A percentile compares a stretch with the other conserved stretches of the same genome.
These are phyloP conservation scores for Wallacemonas sp. DNA, from an alignment of 208 protist genomes.

Conservation along the genomic window DNA sequence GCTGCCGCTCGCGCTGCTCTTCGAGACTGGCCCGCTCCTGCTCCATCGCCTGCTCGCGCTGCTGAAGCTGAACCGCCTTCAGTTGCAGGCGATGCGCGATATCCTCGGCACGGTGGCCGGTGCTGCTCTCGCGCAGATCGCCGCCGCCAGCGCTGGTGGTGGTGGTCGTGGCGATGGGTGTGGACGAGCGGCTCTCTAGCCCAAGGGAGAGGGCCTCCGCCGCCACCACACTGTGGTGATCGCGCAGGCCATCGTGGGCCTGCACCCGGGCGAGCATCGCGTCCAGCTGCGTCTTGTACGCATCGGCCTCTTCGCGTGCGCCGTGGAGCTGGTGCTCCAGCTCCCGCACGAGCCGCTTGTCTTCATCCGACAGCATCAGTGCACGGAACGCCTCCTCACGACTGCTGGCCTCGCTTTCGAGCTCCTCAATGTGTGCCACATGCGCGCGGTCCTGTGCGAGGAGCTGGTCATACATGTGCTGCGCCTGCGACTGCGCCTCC, in stretches of 20 bases:
- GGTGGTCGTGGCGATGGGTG: too few relatives aligned
- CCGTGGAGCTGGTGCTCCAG: conserved; percentile 51
- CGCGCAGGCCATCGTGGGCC: too few relatives aligned
- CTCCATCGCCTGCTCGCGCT: neutral
- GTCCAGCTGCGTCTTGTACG: conserved; percentile 35
- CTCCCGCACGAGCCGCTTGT: conserved; percentile 48
- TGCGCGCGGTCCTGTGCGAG: conserved; percentile 31
- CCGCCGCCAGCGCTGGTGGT: too few relatives aligned
- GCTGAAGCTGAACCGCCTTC: conserved; percentile 31
- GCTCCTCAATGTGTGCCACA: conserved; percentile 30
- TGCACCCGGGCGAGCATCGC: neutral
- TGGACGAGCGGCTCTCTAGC: neutral
- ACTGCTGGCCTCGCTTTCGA: conserved; percentile 63
- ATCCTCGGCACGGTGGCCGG: neutral
- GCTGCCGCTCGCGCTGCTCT: conserved; percentile 39
- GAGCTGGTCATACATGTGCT: conserved; percentile 22
- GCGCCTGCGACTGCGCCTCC: conserved; percentile 32
- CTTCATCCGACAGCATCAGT: conserved; percentile 70
- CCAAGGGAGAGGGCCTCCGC: neutral
- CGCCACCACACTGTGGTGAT: too few relatives aligned
- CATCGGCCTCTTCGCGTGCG: conserved; percentile 51
- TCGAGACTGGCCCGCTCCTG: conserved; percentile 25
- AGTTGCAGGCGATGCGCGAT: neutral
- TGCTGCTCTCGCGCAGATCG: too few relatives aligned
- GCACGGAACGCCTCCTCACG: conserved; percentile 68